Evolutionary conservation across 768 basidiomycete species (phyloP), one percentile per base, ranked within the genome.

Genomic region (Cubamyces lactineus): DNA sequence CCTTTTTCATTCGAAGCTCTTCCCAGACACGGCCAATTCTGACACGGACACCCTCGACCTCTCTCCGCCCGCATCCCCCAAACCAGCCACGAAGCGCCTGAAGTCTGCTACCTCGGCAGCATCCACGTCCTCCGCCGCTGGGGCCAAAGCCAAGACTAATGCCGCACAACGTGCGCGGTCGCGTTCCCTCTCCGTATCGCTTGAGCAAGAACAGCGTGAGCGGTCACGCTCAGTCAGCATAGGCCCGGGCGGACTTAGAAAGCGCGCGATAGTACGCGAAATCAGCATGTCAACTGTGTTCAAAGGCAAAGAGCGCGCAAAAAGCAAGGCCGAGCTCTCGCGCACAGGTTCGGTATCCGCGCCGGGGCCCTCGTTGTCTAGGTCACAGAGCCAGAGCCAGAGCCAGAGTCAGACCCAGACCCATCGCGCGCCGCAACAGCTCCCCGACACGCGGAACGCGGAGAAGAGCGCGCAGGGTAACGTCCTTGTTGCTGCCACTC

Each of bases 281-380:
- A 79, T 91, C 64, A 91, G 87, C 74, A 92, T 92, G 90, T 85
- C 86, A 17, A 81, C 88, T 34, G 81, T 75, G 23, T 90, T 91
- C 75, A 89, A 85, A 68, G 75, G 76, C 53, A 69, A 68, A 47
- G 57, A 40, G 45, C 61, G 59, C 60, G 58, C 34, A 40, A 66
- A 64, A 61, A 54, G 52, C 45, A 47, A 61, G 16, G 48, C 45
- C n/a, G 41, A 41, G n/a, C 39, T 49, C 39, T 30, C 30, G 55
- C 42, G 53, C 63, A 47, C 52, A 17, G 34, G 49, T 23, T 62
- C 61, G 15, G 21, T 38, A 12, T 13, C 48, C 21, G 55, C 23
- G 8, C 40, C 45, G 45, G 55, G 53, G n/a, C 51, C 63, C 3
- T 59, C 58, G n/a, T 39, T 51, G n/a, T 45, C 49, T 41, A 39